Evolutionary conservation across 164 flowering plant genomes (phyloP), one percentile per base, ranked within the genome.

Genomic region (Berberis vulgaris): DNA sequence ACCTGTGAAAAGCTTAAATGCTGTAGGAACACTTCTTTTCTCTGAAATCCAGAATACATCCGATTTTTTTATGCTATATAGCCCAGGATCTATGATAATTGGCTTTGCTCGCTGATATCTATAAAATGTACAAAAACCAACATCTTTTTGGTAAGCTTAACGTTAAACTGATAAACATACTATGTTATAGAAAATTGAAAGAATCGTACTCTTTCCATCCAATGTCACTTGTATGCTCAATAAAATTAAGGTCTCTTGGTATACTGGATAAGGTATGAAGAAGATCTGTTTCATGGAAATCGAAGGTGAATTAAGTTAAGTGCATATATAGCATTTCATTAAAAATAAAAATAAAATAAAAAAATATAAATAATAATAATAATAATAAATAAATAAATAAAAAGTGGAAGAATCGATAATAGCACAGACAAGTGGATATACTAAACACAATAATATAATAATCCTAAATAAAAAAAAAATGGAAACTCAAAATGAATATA

Each of bases 151-250:
- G n/a, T 54, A 55, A 8, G 13, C 2, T 7, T 45, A 43, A 45
- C 59, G 45, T 38, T 41, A 5, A 56, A n/a, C 39, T 57, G 11
- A 40, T 40, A 7, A 40, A 2, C 49, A 5, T 46, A 5, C 4
- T 55, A 56, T 7, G 45, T 7, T 6, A 59, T 43, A 64, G 5
- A 1, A 3, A 60, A 26, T 49, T 44, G 60, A 38, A 52, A 63
- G 44, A 4, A 4, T 62, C 89, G 39, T 81, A 88, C 95, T 88
- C 91, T 71, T 88, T 88, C 95, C 97, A 89, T 26, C 97, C 91
- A 66, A 89, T 85, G 73, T 89, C 87, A 65, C 97, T 89, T 5
- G 97, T 89, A 67, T 89, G 97, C 79, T 89, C 97, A 13, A 89
- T 76, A 65, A 89, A 89, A 66, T 89, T 89, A 9, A 87, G 82